Percentiles rank a stretch among this genome's conserved stretches.
Conservation (phyloP, 805 yeast species). For the Candida boidinii region DNA sequence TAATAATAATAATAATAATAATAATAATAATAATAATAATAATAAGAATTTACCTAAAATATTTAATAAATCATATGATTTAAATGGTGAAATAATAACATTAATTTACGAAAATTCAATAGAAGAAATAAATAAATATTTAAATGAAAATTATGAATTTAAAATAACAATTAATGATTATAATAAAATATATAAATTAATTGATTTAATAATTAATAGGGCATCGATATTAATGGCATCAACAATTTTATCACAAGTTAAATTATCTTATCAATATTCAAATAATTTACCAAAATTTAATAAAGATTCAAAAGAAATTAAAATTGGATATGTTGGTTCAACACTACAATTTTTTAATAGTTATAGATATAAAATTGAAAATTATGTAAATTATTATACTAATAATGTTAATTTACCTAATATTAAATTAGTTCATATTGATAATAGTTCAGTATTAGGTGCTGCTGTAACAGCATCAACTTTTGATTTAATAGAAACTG, state of each 20-base stretch:
- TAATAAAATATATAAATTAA: slow-evolving; percentile 12
- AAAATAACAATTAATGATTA: slow-evolving; percentile 4
- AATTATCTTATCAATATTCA: slow-evolving; percentile 23
- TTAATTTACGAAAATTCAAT: slow-evolving; percentile 24
- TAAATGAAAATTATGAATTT: slow-evolving; percentile 6
- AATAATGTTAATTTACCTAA: slow-evolving; percentile 19
- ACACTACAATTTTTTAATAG: slow-evolving; percentile 34
- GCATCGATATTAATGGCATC: slow-evolving; percentile 35
- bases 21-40: too few relatives aligned
- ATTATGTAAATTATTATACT: slow-evolving; percentile 8
- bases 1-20: too few relatives aligned
- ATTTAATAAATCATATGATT: slow-evolving; percentile 16
- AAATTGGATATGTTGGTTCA: slow-evolving; percentile 44
- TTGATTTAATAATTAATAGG: slow-evolving; percentile 31
- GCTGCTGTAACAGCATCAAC: slow-evolving; percentile 53
- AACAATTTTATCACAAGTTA: slow-evolving; percentile 29
- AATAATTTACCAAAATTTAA: too few relatives aligned
- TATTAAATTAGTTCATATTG: slow-evolving; percentile 31
- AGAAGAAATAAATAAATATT: slow-evolving; percentile 10
- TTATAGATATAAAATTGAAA: slow-evolving; percentile 27
- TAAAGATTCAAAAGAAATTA: too few relatives aligned
- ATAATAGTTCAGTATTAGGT: slow-evolving; percentile 42
- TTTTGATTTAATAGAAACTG: too few relatives aligned
- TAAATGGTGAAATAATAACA: slow-evolving; percentile 35
- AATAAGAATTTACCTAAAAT: not conserved